Conservation (phyloP, 176 grass and related monocot species). For the Tuctoria greenei region DNA sequence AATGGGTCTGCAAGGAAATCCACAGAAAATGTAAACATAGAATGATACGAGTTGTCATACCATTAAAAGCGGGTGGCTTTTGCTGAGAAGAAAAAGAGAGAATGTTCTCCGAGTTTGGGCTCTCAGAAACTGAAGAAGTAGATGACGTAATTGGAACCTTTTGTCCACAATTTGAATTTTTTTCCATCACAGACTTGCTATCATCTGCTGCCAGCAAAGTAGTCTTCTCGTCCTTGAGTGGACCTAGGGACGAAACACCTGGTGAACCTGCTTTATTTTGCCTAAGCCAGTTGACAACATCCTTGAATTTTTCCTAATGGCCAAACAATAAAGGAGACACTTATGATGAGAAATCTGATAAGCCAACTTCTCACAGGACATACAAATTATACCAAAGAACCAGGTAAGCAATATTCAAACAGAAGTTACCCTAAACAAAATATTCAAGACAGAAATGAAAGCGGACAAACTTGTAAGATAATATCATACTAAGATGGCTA, state of each 20-base stretch:
- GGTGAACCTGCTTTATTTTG: constrained; percentile 54
- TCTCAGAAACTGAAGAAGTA: constrained; percentile 52
- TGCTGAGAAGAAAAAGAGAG: constrained; percentile 41
- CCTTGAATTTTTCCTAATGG: constrained; percentile 87
- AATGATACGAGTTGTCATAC: constrained; percentile 36
- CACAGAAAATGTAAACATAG: constrained; percentile 3
- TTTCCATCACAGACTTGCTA: constrained; percentile 41
- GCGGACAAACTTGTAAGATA: background rate
- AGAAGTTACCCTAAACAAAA: background rate
- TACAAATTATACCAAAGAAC: background rate
- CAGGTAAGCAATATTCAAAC: background rate
- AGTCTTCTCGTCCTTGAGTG: constrained; percentile 49
- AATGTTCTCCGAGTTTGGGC: constrained; percentile 41
- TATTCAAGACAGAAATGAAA: background rate
- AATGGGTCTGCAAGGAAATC: background rate
- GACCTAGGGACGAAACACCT: constrained; percentile 39
- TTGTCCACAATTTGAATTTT: constrained; percentile 33
- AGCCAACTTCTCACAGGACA: background rate
- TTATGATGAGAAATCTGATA: constrained; percentile 21
- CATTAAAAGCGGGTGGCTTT: constrained; percentile 34
- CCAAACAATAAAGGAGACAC: constrained; percentile 13
- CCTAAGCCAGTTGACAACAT: constrained; percentile 93
- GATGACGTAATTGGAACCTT: constrained; percentile 25
- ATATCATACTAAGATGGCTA: background rate
- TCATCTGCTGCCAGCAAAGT: constrained; percentile 11